A percentile compares a stretch with the other conserved stretches of the same genome.
phyloP scores from a whole-genome alignment of 805 yeast species.

The Komagataella mondaviorum region DNA sequence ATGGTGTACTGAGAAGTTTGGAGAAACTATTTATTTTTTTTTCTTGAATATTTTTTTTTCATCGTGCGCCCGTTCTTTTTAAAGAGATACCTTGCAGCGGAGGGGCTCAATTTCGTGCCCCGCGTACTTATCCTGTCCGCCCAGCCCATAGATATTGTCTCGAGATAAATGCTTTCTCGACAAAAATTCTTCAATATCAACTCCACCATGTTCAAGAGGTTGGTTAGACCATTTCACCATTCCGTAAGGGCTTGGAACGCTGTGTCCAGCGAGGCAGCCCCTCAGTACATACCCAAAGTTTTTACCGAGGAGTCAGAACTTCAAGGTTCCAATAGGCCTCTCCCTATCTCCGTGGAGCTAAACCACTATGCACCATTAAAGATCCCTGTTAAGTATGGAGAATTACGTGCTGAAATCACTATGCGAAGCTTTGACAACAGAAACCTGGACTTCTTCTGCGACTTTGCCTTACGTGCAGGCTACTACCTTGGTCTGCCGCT shows the following conservation, averaged over 20 bases:
- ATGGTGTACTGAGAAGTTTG: slow-evolving; percentile 19
- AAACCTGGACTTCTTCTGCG: slow-evolving; percentile 62
- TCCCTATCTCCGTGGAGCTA: slow-evolving; percentile 78
- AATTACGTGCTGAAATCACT: slow-evolving; percentile 64
- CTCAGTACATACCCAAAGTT: slow-evolving; percentile 16
- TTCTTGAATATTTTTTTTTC: not conserved
- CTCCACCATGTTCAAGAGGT: not conserved
- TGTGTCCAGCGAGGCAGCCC: not conserved
- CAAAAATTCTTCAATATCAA: not conserved
- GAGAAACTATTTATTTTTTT: not conserved
- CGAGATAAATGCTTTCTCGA: not conserved
- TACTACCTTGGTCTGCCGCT: slow-evolving; percentile 83
- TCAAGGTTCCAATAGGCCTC: slow-evolving; percentile 32
- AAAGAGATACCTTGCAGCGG: not conserved
- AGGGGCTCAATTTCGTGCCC: not conserved
- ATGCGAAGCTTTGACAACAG: slow-evolving; percentile 61
- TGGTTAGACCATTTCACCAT: not conserved
- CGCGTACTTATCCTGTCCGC: not conserved
- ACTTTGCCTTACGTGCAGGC: slow-evolving; percentile 83
- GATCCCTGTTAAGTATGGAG: slow-evolving; percentile 53
- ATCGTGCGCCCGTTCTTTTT: not conserved
- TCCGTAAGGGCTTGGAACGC: not conserved
- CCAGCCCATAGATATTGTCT: not conserved
- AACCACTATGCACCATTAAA: slow-evolving; percentile 71
- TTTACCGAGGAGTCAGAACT: slow-evolving; percentile 18